Base-by-base conservation (phyloP, 192 early-diverging fungal genomes). In the Backusella australiensis region DNA sequence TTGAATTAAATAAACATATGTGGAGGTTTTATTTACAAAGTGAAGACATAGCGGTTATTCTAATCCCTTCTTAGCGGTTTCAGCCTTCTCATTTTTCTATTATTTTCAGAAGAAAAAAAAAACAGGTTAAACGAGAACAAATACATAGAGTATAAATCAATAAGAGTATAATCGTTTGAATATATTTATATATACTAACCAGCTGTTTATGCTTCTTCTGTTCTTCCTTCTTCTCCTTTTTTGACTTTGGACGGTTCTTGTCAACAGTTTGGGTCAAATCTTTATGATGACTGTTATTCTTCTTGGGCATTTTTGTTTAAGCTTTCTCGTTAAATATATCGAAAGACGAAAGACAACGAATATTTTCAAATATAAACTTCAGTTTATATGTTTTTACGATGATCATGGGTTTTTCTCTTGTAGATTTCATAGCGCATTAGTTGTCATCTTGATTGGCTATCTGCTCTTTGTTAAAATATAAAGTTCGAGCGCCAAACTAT, bases 211-310 rank as follows among this genome's bases (percentile, higher is more conserved):
- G 34, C 23, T 67, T 68, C 35, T 75, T 75, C 26, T 75, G 66
- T 49, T 75, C 75, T 46, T 75, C 75, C 23, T 52, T 68, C 35
- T 75, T 75, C 11, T 75, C 75, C n/a, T 32, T 11, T 69, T 75
- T 75, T 53, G 75, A 69, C n/a, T 75, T 75, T 8, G 75, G 75
- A 3, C 75, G 75, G 41, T 75, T 75, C 44, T 75, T 75, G 34
- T 75, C 75, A 12, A 66, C 75, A 19, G 35, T 75, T 56, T 69
- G 68, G 11, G 68, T 69, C 36, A 69, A 39, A 21, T 69, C 68
- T 39, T 69, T 69, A 21, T 41, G 19, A 36, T 69, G 34, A 21
- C n/a, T 69, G 34, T 35, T 69, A 38, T 69, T 35, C 21, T 69
- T 69, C 35, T 69, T 69, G 6, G 68, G 68, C 68, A 69, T 69